phyloP scores from a whole-genome alignment of 2,329 filamentous ascomycete genomes.

The Biscogniauxia mediterranea region DNA sequence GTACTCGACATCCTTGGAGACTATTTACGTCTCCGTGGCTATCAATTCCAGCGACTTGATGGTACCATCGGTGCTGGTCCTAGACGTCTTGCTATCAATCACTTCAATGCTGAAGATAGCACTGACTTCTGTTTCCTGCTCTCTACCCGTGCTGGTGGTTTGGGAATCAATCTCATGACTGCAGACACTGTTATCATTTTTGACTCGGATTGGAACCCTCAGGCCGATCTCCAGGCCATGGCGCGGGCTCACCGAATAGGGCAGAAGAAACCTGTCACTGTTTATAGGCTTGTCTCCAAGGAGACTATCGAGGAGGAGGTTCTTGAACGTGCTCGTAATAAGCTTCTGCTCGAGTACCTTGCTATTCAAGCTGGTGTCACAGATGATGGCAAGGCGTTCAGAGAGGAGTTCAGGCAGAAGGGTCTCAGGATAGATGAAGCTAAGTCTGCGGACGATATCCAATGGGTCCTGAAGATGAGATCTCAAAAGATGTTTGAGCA shows the following conservation, averaged over 20 bases:
- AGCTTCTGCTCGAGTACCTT: constrained; percentile 94
- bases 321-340: constrained; percentile 92
- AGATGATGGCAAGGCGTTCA: constrained; percentile 81
- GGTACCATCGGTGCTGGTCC: constrained; percentile 89
- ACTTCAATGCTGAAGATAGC: constrained; percentile 96
- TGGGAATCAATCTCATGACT: constrained; percentile 99
- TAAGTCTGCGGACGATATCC: constrained; percentile 90
- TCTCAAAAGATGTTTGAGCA: constrained; percentile 99
- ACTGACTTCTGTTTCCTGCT: constrained; percentile 95
- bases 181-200: constrained; percentile 97
- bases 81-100: constrained; percentile 91
- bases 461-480: constrained; percentile 91
- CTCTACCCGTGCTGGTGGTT: constrained; percentile 89
- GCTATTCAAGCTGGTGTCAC: constrained; percentile 97
- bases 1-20: constrained; percentile 97
- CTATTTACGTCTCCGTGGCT: constrained; percentile 89
- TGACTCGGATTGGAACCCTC: constrained; percentile 98
- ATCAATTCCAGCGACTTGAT: constrained; percentile 91
- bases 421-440: constrained; percentile 74
- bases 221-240: constrained; percentile 98
- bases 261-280: constrained; percentile 92
- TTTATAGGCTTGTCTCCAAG: constrained; percentile 94
- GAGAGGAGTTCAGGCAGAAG: constrained; percentile 75
- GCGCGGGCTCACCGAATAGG: constrained; percentile 96
- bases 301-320: constrained; percentile 99